A percentile compares a stretch with the other conserved stretches of the same genome.
phyloP scores from a whole-genome alignment of 352 stramenopile species.

The Globisporangium emineosum region DNA sequence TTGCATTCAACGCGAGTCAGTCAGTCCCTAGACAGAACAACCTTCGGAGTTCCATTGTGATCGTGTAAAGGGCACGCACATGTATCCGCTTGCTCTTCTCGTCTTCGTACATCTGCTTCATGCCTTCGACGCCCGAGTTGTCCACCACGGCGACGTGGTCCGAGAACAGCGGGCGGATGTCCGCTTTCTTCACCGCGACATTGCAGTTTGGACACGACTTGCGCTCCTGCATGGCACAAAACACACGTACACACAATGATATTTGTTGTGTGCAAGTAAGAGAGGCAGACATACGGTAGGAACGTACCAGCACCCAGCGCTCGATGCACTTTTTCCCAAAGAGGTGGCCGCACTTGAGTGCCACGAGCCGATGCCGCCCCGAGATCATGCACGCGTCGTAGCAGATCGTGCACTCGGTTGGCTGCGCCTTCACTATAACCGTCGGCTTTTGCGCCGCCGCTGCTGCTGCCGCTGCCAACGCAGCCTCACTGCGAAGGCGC shows the following conservation, averaged over 20 bases:
- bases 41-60: too few relatives aligned
- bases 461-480: background rate
- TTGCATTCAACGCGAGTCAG: too few relatives aligned
- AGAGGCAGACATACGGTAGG: background rate
- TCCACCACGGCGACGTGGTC: slow-evolving; percentile 76
- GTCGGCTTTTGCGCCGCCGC: background rate
- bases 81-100: slow-evolving; percentile 46
- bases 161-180: slow-evolving; percentile 62
- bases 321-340: slow-evolving; percentile 80
- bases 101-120: slow-evolving; percentile 54
- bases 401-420: slow-evolving; percentile 76
- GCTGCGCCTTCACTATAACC: slow-evolving; percentile 34
- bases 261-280: background rate
- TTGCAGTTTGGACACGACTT: slow-evolving; percentile 74
- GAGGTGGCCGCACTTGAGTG: slow-evolving; percentile 72
- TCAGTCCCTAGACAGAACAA: too few relatives aligned
- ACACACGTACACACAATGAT: background rate
- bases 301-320: slow-evolving; percentile 45
- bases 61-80: too few relatives aligned
- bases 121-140: slow-evolving; percentile 58
- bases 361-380: slow-evolving; percentile 64
- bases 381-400: slow-evolving; percentile 62
- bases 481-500: background rate
- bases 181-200: slow-evolving; percentile 33
- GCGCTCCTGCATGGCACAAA: slow-evolving; percentile 25